A percentile compares a stretch with the other conserved stretches of the same genome.
Evolutionary conservation across 2,329 filamentous ascomycete species (phyloP).

Genomic region (Colletotrichum australisinense): DNA sequence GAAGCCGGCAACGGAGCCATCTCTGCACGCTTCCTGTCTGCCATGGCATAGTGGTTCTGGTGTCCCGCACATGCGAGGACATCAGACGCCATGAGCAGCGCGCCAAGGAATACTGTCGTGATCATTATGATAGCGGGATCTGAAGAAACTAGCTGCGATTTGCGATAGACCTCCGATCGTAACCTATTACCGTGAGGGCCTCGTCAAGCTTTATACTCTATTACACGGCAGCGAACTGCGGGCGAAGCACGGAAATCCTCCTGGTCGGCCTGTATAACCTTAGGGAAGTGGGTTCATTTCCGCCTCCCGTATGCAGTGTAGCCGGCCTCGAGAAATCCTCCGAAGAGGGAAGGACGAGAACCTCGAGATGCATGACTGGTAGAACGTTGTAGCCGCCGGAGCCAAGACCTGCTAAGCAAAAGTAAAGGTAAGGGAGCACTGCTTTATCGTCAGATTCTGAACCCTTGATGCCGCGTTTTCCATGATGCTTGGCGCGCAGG

Average conservation of each 20-base stretch:
- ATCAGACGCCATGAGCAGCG: neutral
- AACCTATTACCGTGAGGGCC: neutral
- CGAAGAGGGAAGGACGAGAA: neutral
- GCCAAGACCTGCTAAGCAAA: constrained; percentile 19
- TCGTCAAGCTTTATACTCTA: neutral
- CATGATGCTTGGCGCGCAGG: constrained; percentile 12
- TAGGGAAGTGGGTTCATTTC: neutral
- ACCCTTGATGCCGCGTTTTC: constrained; percentile 7
- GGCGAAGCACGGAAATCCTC: neutral
- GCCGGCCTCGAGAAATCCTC: neutral
- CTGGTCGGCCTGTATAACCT: neutral
- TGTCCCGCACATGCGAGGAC: constrained; percentile 23
- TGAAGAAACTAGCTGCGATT: neutral
- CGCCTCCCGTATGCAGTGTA: neutral
- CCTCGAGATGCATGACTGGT: neutral
- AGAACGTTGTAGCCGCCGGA: neutral
- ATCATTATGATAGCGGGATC: neutral
- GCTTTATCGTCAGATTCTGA: constrained; percentile 6
- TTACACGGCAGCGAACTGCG: neutral
- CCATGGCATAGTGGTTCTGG: constrained; percentile 15
- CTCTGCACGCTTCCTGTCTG: neutral
- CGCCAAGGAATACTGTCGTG: neutral
- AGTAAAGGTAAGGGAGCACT: constrained; percentile 4
- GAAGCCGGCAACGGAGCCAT: neutral
- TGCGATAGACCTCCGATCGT: neutral